These are phyloP conservation scores for Aspergillus sp. DNA, from an alignment of 2,329 filamentous ascomycete genomes.

Conservation along the genomic window DNA sequence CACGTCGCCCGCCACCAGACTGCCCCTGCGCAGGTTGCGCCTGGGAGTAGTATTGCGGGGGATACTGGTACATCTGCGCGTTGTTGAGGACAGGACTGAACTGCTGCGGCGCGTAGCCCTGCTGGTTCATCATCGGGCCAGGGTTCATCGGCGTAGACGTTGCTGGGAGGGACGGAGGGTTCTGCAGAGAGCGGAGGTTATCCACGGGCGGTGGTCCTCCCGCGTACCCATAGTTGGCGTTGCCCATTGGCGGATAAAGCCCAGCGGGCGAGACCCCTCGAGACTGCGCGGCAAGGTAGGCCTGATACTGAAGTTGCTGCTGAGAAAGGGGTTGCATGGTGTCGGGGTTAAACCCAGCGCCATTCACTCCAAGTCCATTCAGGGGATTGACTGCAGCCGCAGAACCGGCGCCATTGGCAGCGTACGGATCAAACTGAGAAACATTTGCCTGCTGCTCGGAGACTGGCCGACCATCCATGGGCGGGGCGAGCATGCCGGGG, in stretches of 20 bases:
- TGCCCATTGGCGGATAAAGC: slow-evolving; percentile 39
- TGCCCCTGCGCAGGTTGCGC: slow-evolving; percentile 36
- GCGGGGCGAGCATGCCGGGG: slow-evolving; percentile 26
- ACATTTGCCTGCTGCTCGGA: slow-evolving; percentile 26
- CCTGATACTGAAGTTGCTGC: slow-evolving; percentile 51
- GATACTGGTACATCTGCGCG: slow-evolving; percentile 44
- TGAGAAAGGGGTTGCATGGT: slow-evolving; percentile 34
- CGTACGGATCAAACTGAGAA: slow-evolving; percentile 31
- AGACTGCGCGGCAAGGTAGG: slow-evolving; percentile 40
- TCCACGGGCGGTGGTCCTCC: slow-evolving; percentile 32
- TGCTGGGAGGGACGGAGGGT: slow-evolving; percentile 27
- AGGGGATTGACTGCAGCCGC: slow-evolving; percentile 14
- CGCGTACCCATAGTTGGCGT: slow-evolving; percentile 36
- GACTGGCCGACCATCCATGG: slow-evolving; percentile 26
- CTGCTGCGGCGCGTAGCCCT: slow-evolving; percentile 35
- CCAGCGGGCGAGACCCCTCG: slow-evolving; percentile 35
- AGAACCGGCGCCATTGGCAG: slow-evolving; percentile 20
- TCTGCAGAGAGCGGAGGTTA: slow-evolving; percentile 32
- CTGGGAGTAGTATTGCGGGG: slow-evolving; percentile 41
- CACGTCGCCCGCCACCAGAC: slow-evolving; percentile 42
- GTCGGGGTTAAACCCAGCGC: slow-evolving; percentile 29
- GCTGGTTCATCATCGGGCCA: slow-evolving; percentile 40
- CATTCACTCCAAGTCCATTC: slow-evolving; percentile 23
- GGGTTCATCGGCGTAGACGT: slow-evolving; percentile 28
- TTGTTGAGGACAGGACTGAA: slow-evolving; percentile 37